Base-by-base conservation (phyloP, 495 filamentous ascomycete species). In the Aspergillus avenaceus region DNA sequence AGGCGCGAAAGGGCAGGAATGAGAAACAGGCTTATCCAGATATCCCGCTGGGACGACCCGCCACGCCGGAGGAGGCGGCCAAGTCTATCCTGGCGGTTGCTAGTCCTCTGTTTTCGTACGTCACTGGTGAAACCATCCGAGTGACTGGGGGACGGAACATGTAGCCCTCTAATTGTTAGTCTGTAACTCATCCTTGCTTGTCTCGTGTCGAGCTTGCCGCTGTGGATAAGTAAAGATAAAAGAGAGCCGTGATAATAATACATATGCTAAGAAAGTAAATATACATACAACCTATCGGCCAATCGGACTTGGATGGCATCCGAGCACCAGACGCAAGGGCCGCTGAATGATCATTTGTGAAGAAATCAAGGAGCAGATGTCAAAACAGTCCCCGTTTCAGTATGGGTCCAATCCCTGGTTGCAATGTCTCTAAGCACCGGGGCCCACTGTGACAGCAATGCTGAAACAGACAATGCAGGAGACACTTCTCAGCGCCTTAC, bases 131-230 rank as follows among this genome's bases (percentile, higher is more conserved):
- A 76, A 90, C 87, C 2, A 85, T 95, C 50, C 80, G 80, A 60
- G 89, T 92, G 38, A 93, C 88, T 12, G 90, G 89, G 5, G 89
- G 88, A 4, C 73, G 86, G 65, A 90, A 90, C 64, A 91, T 90
- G 77, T 92, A 80, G 16, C 16, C 23, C 37, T 27, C 45, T 50
- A 42, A 27, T 36, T 49, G 50, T 31, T 29, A 22, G 18, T 29
- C 29, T 32, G 19, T 37, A 14, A 19, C 45, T 54, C 31, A 40
- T n/a, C 28, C 14, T 28, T 26, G 16, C 16, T 6, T 19, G 41
- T 41, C 8, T 25, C 16, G 34, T 8, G 25, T 25, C 25, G 26
- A 16, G 25, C 28, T 31, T 9, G 23, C 28, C 4, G 24, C 41
- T n/a, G 26, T 29, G 34, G 34, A 38, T 21, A 16, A 38, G 34